phyloP scores from a whole-genome alignment of 257 asterid genomes.

The Solanum virginianum region DNA sequence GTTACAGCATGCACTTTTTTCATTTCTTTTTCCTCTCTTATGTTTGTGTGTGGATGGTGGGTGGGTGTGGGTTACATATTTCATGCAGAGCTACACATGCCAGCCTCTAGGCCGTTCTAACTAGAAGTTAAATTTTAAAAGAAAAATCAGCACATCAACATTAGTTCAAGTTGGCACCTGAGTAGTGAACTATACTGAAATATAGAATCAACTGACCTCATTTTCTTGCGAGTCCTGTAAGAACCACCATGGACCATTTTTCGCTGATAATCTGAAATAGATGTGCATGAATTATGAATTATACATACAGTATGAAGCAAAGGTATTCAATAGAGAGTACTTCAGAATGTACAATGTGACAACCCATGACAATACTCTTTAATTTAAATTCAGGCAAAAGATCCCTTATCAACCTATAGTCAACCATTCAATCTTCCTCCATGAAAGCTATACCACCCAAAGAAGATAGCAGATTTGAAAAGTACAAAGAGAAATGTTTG shows the following conservation, averaged over 20 bases:
- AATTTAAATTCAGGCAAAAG: background rate
- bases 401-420: background rate
- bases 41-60: background rate
- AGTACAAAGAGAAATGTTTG: background rate
- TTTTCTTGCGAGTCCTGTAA: slow-evolving; percentile 14
- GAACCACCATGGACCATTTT: slow-evolving; percentile 45
- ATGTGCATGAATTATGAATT: background rate
- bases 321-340: background rate
- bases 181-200: background rate
- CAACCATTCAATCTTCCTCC: background rate
- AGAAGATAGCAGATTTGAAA: background rate
- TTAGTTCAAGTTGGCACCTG: background rate
- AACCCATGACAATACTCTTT: background rate
- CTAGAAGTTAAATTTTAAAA: background rate
- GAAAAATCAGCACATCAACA: background rate
- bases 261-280: slow-evolving; percentile 18
- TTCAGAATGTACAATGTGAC: background rate
- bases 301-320: background rate
- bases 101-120: background rate
- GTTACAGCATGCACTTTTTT: background rate
- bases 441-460: background rate
- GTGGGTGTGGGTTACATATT: background rate
- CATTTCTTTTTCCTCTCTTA: background rate
- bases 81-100: background rate
- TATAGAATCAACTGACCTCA: slow-evolving; percentile 6